A percentile compares a stretch with the other conserved stretches of the same genome.
These are phyloP conservation scores for Sporisorium reilianum DNA, from an alignment of 1,284 basidiomycete genomes.

Conservation along the genomic window DNA sequence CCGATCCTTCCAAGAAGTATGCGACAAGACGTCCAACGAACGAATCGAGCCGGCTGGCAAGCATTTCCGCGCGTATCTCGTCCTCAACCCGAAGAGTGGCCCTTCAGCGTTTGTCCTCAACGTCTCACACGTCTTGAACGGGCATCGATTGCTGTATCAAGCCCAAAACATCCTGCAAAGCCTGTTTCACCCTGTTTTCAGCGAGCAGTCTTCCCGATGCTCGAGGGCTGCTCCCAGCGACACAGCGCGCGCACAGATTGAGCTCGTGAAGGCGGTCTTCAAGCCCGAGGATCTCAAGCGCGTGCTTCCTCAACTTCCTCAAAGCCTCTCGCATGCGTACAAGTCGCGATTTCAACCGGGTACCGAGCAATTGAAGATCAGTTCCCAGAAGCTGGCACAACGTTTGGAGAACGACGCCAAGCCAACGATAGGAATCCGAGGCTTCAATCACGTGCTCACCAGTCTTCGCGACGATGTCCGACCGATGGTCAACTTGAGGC, in stretches of 20 bases:
- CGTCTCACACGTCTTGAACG: background rate
- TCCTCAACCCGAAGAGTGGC: background rate
- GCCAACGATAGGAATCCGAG: background rate
- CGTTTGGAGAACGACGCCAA: background rate
- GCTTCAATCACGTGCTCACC: background rate
- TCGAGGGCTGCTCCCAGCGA: too few species aligned
- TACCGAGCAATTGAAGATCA: background rate
- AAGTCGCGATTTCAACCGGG: background rate
- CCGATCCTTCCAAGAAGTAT: background rate
- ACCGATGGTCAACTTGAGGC: conserved; percentile 4
- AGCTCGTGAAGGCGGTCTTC: background rate
- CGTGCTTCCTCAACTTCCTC: background rate
- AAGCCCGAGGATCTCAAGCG: background rate
- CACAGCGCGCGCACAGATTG: background rate
- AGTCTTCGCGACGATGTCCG: background rate
- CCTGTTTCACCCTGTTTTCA: background rate
- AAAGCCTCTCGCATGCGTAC: background rate
- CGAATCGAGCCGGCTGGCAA: conserved; percentile 1
- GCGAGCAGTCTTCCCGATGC: background rate
- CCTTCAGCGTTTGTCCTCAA: background rate
- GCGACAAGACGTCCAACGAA: background rate
- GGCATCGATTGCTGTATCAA: background rate
- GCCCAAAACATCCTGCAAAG: background rate
- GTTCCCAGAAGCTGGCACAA: background rate
- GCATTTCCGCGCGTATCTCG: background rate